Evolutionary conservation across 2,329 filamentous ascomycete species (phyloP).

Genomic region (Exserohilum rostratum): DNA sequence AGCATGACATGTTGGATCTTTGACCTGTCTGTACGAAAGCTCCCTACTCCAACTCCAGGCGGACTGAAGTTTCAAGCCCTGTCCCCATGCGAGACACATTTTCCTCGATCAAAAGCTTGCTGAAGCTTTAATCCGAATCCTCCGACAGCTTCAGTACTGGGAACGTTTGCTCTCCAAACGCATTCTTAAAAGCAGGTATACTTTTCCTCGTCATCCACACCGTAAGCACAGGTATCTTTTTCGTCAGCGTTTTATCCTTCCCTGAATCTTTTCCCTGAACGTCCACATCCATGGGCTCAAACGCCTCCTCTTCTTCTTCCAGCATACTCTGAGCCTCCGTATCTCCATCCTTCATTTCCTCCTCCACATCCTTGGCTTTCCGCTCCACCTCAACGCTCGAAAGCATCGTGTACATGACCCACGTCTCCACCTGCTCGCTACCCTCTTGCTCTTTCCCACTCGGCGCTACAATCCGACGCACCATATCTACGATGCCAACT

Average conservation of each 20-base stretch:
- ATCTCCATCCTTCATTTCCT: not conserved
- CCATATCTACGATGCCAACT: constrained; percentile 30
- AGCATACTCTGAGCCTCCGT: not conserved
- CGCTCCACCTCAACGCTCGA: constrained; percentile 17
- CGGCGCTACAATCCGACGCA: constrained; percentile 16
- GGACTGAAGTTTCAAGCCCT: no score
- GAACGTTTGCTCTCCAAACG: constrained; percentile 28
- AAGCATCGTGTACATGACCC: constrained; percentile 28
- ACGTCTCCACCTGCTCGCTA: constrained; percentile 9
- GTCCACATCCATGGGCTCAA: constrained; percentile 20
- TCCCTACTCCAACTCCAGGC: no score
- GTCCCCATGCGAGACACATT: not conserved
- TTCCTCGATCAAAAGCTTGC: not conserved
- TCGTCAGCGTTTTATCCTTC: constrained; percentile 5
- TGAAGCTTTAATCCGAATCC: constrained; percentile 3
- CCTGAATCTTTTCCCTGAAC: not conserved
- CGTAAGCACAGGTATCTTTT: constrained; percentile 25
- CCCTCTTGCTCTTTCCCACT: constrained; percentile 3
- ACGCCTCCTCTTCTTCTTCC: constrained; percentile 22
- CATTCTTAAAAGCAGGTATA: constrained; percentile 20
- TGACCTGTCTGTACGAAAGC: no score
- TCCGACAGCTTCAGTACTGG: constrained; percentile 5
- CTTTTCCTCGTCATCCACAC: constrained; percentile 28
- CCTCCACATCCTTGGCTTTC: not conserved
- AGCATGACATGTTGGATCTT: no score